Base-by-base conservation (phyloP, 2,329 filamentous ascomycete species). In the Monilinia fructicola region DNA sequence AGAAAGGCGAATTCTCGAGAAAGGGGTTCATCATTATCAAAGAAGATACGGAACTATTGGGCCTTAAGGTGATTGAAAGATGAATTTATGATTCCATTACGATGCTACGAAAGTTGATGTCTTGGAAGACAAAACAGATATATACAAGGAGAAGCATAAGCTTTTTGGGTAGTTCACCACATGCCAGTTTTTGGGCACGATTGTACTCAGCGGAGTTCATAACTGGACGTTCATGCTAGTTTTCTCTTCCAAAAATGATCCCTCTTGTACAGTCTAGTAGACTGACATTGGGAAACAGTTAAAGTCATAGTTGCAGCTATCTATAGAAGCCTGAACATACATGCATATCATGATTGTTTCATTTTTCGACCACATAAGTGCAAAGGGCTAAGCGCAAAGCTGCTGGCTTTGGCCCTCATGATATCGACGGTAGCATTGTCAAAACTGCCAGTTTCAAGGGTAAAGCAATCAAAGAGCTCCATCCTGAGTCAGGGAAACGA, bases 391-490 rank as follows among this genome's bases (percentile, higher is more conserved):
- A 62, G 74, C 73, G 73, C 79, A 81, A 54, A 78, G 76, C 71
- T 74, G 73, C 70, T 77, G 75, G 0, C 74, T 76, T 72, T 78
- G 72, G 46, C 78, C 77, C 21, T 67, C 64, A 61, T 77, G 0
- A 81, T 85, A 73, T 87, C 82, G 74, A 85, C 86, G 35, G 83
- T 85, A 35, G 85, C 79, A 66, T 77, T 75, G 70, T 81, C 74
- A 10, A 85, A 76, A 55, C 75, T 73, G 6, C 76, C 73, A 23
- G 83, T 75, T n/a, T 38, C 50, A 50, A 62, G 21, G 71, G 80
- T 82, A 67, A 76, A 75, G 12, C 76, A 63, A 65, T 81, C 70
- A 1, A 75, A 65, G 1, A 81, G 74, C 69, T 82, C 69, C 12
- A 84, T 65, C 69, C 78, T 82, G 9, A 77, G 77, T 77, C 74